Conservation (phyloP, 805 yeast genomes). For the Pichia kluyveri region DNA sequence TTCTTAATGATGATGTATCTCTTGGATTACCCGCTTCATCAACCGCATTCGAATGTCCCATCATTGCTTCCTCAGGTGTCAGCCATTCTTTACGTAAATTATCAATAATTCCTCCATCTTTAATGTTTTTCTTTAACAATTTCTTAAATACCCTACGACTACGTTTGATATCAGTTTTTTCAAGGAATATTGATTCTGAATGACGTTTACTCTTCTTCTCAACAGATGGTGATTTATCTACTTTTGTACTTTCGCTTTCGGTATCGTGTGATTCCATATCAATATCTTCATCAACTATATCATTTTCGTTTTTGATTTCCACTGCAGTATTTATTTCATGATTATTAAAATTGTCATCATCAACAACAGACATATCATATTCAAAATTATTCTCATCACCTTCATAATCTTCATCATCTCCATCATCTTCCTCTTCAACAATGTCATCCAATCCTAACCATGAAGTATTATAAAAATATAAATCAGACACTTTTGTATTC, state of each 20-base stretch:
- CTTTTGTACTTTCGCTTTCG: neutral
- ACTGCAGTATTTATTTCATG: neutral
- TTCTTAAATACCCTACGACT: conserved; percentile 10
- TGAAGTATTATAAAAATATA: conserved; percentile 55
- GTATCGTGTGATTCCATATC: neutral
- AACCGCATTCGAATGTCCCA: neutral
- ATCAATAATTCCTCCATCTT: conserved; percentile 24
- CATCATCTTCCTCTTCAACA: conserved; percentile 10
- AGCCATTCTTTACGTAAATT: conserved; percentile 24
- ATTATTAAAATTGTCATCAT: neutral
- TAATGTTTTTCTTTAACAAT: conserved; percentile 15
- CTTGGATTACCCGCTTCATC: too few relatives aligned
- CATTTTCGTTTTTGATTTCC: neutral
- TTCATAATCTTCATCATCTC: neutral
- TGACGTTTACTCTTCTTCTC: too few relatives aligned
- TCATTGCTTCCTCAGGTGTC: conserved; percentile 19
- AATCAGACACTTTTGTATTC: conserved; percentile 39
- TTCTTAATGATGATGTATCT: conserved; percentile 13
- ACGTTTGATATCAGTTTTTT: conserved; percentile 3
- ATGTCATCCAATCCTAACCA: conserved; percentile 44
- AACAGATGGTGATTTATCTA: neutral
- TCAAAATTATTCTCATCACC: neutral
- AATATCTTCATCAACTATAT: neutral
- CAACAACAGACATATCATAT: neutral
- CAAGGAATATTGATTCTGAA: neutral